Percentiles rank a stretch among this genome's conserved stretches.
These are phyloP conservation scores for Epichloe gansuensis DNA, from an alignment of 2,329 filamentous ascomycete genomes.

Conservation along the genomic window DNA sequence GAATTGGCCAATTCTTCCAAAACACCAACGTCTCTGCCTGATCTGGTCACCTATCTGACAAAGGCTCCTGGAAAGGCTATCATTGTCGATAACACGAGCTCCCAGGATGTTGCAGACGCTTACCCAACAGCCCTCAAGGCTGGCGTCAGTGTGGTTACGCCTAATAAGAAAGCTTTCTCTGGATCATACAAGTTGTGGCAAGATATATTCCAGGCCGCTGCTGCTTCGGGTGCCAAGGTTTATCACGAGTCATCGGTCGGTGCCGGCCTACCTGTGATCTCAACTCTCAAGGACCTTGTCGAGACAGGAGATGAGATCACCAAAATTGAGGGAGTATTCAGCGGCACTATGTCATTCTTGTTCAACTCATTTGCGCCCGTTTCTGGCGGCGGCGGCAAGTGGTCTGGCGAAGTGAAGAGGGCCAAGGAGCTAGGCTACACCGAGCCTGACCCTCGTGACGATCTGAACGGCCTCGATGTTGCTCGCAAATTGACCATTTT, in stretches of 20 bases:
- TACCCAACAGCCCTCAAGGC: constrained; percentile 73
- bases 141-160: constrained; percentile 85
- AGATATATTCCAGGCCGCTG: constrained; percentile 68
- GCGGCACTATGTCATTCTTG: constrained; percentile 92
- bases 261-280: constrained; percentile 85
- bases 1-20: constrained; percentile 52
- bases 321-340: constrained; percentile 94
- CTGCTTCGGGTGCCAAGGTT: constrained; percentile 61
- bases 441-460: constrained; percentile 76
- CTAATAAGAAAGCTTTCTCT: constrained; percentile 98
- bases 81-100: constrained; percentile 92
- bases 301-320: constrained; percentile 85
- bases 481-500: constrained; percentile 95
- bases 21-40: constrained; percentile 51
- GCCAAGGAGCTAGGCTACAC: constrained; percentile 91
- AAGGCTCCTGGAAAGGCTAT: constrained; percentile 67
- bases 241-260: constrained; percentile 96
- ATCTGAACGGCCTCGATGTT: constrained; percentile 79
- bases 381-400: constrained; percentile 60
- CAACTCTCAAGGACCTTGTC: constrained; percentile 85
- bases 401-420: constrained; percentile 83
- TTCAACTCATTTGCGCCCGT: constrained; percentile 95
- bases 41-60: constrained; percentile 67
- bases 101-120: constrained; percentile 66
- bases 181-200: constrained; percentile 71